Evolutionary conservation across 2,329 filamentous ascomycete genomes (phyloP).

Genomic region (Diaporthe sp.): DNA sequence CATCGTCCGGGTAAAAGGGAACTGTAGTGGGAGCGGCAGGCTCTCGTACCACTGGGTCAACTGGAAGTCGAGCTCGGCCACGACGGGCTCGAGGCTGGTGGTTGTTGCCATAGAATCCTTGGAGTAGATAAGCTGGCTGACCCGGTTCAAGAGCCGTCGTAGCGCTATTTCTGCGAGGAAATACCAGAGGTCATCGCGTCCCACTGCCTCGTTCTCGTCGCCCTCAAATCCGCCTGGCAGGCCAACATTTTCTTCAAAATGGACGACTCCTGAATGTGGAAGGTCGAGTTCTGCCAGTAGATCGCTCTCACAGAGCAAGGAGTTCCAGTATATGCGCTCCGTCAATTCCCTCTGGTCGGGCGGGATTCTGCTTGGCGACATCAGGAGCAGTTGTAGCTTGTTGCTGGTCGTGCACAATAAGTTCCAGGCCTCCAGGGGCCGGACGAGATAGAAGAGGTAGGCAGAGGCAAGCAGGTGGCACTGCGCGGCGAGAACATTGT

Average conservation of each 20-base stretch:
- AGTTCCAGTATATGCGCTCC: constrained; percentile 87
- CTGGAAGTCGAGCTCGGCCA: constrained; percentile 84
- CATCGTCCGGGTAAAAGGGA: constrained; percentile 75
- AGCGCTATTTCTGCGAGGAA: constrained; percentile 86
- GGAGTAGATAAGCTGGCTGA: constrained; percentile 83
- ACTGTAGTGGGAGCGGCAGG: constrained; percentile 79
- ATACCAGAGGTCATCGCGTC: constrained; percentile 85
- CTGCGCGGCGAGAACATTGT: constrained; percentile 81
- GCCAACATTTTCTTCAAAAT: constrained; percentile 83
- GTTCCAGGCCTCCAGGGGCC: constrained; percentile 86
- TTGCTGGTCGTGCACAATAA: constrained; percentile 82
- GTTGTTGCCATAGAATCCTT: constrained; percentile 78
- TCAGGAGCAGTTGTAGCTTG: constrained; percentile 82
- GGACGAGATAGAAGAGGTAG: constrained; percentile 84
- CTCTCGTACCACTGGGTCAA: constrained; percentile 87
- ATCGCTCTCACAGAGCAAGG: constrained; percentile 83
- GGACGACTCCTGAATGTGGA: constrained; percentile 84
- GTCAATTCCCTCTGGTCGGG: constrained; percentile 77
- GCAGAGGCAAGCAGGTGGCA: constrained; percentile 84
- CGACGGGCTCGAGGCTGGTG: constrained; percentile 79
- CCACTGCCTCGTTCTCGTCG: constrained; percentile 71
- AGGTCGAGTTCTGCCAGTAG: constrained; percentile 83
- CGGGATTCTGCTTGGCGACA: constrained; percentile 77
- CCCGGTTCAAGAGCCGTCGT: constrained; percentile 79
- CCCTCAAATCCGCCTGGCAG: constrained; percentile 82